Evolutionary conservation across 148 eudicot species (phyloP).

Genomic region (Limonium bicolor): DNA sequence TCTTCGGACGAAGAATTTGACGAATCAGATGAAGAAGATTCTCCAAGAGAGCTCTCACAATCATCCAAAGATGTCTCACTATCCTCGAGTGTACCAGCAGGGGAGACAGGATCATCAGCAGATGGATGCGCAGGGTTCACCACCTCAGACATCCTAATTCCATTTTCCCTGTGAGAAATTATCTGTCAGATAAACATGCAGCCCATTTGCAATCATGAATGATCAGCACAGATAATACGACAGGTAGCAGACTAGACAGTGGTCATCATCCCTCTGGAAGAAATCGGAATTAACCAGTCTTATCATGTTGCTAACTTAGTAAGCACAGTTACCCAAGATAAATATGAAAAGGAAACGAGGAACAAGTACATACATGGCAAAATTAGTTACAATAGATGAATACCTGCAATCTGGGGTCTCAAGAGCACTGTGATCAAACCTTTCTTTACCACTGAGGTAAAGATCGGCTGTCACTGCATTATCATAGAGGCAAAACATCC

Average conservation of each 20-base stretch:
- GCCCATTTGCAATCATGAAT: too few species aligned
- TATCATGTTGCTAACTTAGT: not conserved
- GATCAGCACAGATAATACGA: too few species aligned
- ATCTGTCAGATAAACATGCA: too few species aligned
- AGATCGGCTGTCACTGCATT: constrained; percentile 5
- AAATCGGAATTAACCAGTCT: too few species aligned
- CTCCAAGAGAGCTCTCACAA: not conserved
- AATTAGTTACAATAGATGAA: too few species aligned
- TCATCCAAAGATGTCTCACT: constrained; percentile 1
- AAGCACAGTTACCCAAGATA: not conserved
- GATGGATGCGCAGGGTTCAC: constrained; percentile 8
- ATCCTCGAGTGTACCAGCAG: too few species aligned
- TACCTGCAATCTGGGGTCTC: too few species aligned
- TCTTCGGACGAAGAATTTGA: not conserved
- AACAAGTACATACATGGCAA: constrained; percentile 2
- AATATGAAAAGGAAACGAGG: not conserved
- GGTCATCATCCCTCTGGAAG: too few species aligned
- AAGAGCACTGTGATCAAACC: not conserved
- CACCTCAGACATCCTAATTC: constrained; percentile 3
- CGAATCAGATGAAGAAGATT: not conserved
- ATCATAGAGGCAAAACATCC: constrained; percentile 4
- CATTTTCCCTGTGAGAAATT: constrained; percentile 4
- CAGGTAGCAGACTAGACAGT: too few species aligned
- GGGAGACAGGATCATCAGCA: too few species aligned
- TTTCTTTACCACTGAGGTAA: constrained; percentile 1